These are phyloP conservation scores for Nakaseomyces nivariensis DNA, from an alignment of 1,139 yeast genomes.

Conservation along the genomic window DNA sequence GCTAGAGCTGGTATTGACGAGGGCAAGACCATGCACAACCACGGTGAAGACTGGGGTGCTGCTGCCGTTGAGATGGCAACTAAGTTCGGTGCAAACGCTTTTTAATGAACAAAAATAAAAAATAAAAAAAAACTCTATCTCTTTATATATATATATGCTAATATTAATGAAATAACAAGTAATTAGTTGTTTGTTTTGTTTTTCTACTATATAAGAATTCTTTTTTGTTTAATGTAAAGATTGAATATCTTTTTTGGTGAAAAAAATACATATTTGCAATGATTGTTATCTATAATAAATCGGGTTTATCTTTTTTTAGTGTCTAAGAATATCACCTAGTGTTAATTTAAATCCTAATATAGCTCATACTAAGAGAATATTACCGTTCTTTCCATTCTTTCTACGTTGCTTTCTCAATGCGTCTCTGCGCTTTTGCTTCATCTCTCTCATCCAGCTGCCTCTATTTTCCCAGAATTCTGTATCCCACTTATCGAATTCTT, in stretches of 20 bases:
- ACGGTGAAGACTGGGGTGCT: conserved; percentile 97
- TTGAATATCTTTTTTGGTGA: no score
- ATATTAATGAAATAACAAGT: no score
- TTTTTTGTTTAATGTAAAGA: no score
- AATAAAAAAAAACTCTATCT: neutral
- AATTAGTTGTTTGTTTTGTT: no score
- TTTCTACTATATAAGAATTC: no score
- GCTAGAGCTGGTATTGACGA: conserved; percentile 87
- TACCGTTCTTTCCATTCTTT: conserved; percentile 27
- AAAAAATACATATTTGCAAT: no score
- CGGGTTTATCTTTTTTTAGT: no score
- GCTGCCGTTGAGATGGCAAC: conserved; percentile 96
- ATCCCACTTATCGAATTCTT: conserved; percentile 50
- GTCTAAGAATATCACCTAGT: no score
- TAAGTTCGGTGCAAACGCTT: conserved; percentile 33
- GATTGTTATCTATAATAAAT: no score
- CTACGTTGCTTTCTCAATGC: conserved; percentile 51
- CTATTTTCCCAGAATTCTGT: conserved; percentile 75
- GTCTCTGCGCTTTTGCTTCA: conserved; percentile 69
- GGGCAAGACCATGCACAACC: conserved; percentile 65
- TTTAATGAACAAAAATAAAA: neutral
- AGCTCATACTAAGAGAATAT: conserved; percentile 4
- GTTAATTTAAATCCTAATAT: neutral
- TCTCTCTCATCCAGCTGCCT: conserved; percentile 68
- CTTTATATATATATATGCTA: neutral